These are phyloP conservation scores for Middelhovenomyces tepae DNA, from an alignment of 805 yeast species.

Conservation along the genomic window DNA sequence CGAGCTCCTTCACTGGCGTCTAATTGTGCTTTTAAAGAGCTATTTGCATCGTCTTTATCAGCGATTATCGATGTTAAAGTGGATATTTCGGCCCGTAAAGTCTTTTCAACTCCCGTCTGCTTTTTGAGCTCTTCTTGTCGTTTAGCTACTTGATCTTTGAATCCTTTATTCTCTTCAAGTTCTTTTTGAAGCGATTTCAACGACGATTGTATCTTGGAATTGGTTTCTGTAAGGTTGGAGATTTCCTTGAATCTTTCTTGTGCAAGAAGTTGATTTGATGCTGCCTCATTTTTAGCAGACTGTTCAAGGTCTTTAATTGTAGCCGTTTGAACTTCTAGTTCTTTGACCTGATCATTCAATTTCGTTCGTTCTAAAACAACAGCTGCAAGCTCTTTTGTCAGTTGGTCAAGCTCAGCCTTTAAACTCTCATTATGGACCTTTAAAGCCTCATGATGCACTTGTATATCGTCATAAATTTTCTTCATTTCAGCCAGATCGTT, in stretches of 20 bases:
- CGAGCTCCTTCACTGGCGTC: slow-evolving; percentile 31
- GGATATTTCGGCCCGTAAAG: slow-evolving; percentile 27
- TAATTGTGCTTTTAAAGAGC: slow-evolving; percentile 33
- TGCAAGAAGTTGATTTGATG: slow-evolving; percentile 32
- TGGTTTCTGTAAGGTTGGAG: slow-evolving; percentile 19
- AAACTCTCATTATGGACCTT: slow-evolving; percentile 16
- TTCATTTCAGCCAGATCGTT: slow-evolving; percentile 4
- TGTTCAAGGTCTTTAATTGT: slow-evolving; percentile 20
- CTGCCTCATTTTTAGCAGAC: slow-evolving; percentile 7
- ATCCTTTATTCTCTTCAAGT: slow-evolving; percentile 3
- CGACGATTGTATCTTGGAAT: slow-evolving; percentile 7
- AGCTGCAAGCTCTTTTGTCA: slow-evolving; percentile 10
- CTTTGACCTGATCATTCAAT: slow-evolving; percentile 7
- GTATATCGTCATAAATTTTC: slow-evolving; percentile 18
- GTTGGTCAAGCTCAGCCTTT: slow-evolving; percentile 17
- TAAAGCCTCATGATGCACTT: slow-evolving; percentile 11
- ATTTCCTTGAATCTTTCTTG: slow-evolving; percentile 34
- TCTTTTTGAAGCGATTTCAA: slow-evolving; percentile 3
- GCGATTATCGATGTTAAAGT: slow-evolving; percentile 29
- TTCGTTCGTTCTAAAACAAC: slow-evolving; percentile 1
- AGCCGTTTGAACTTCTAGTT: slow-evolving; percentile 16
- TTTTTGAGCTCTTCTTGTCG: slow-evolving; percentile 11
- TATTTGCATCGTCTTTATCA: slow-evolving; percentile 36
- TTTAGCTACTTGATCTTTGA: slow-evolving; percentile 7
- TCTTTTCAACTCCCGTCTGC: slow-evolving; percentile 19